phyloP scores from a whole-genome alignment of 1,284 basidiomycete genomes.

The Thecaphora frezii region DNA sequence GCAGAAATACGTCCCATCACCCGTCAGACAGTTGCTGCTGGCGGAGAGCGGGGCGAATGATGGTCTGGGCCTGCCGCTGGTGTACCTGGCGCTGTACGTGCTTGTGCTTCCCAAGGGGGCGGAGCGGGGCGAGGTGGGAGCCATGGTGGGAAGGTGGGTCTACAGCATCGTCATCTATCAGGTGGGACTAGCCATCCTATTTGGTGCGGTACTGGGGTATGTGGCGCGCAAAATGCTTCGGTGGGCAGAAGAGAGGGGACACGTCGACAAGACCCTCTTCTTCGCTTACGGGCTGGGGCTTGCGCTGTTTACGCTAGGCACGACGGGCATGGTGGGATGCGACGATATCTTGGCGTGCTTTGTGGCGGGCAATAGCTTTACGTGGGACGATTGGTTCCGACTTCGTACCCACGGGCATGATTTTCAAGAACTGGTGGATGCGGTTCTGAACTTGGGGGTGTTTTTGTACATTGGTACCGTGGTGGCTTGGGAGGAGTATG shows the following conservation, averaged over 20 bases:
- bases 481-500: constrained; percentile 52
- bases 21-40: constrained; percentile 59
- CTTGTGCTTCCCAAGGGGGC: too few relatives aligned
- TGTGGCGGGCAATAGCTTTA: constrained; percentile 59
- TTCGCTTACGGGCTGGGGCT: constrained; percentile 60
- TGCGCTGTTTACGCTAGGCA: constrained; percentile 60
- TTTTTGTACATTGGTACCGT: constrained; percentile 62
- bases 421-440: constrained; percentile 66
- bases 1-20: constrained; percentile 60
- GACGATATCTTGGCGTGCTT: constrained; percentile 62
- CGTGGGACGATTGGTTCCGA: constrained; percentile 62
- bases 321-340: constrained; percentile 60
- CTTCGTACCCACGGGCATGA: constrained; percentile 63
- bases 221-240: constrained; percentile 60
- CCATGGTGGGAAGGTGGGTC: constrained; percentile 59
- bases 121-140: constrained; percentile 50
- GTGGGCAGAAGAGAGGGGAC: constrained; percentile 54
- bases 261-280: constrained; percentile 60
- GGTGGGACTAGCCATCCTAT: constrained; percentile 56
- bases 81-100: constrained; percentile 59
- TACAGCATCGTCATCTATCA: constrained; percentile 60
- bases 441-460: constrained; percentile 62
- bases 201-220: constrained; percentile 59
- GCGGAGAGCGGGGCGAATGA: constrained; percentile 62
- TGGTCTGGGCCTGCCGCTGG: constrained; percentile 55